Base-by-base conservation (phyloP, 1,284 basidiomycete species). In the Pseudozyma sp. region DNA sequence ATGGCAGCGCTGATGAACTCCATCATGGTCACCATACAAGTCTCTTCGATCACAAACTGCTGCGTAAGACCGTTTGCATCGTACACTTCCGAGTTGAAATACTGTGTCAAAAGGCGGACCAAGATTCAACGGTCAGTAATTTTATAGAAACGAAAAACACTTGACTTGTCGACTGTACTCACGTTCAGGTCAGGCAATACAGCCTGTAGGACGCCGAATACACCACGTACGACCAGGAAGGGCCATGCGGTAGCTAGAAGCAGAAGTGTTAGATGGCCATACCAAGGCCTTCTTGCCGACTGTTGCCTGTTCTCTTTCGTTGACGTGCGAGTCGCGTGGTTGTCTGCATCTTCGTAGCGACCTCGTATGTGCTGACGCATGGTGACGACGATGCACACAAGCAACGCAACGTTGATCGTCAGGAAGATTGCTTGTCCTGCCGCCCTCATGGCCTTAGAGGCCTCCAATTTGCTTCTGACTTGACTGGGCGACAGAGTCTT, bases 161-260 rank as follows among this genome's bases (percentile, higher is more conserved):
- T 9, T 4, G n/a, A 48, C 16, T 34, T 7, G 24, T 4, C n/a
- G 13, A n/a, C 11, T 10, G 7, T 9, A 62, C 57, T 66, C 48
- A 57, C 59, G 40, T 61, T 77, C 40, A 68, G 65, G 35, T 54
- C 54, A 6, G 64, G 61, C 2, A 68, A 5, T 31, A 68, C 37
- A 4, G 67, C 68, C 7, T 56, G 43, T 0, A 64, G 37, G 13
- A 77, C 67, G n/a, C 75, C 74, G 37, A 58, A 78, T n/a, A 57
- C 48, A 8, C 74, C 76, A 4, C 76, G 63, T 8, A 69, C 57
- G 14, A 54, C 47, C 35, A 78, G 39, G 48, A 74, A 60, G 1
- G 74, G 76, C 76, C 74, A 77, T 13, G 64, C 63, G 8, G 55
- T 5, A 17, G 68, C 19, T 45, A 78, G 59, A 13, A 74, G 19